A percentile compares a stretch with the other conserved stretches of the same genome.
phyloP scores from a whole-genome alignment of 176 grass and related monocot genomes.

The Pontederia crassipes region DNA sequence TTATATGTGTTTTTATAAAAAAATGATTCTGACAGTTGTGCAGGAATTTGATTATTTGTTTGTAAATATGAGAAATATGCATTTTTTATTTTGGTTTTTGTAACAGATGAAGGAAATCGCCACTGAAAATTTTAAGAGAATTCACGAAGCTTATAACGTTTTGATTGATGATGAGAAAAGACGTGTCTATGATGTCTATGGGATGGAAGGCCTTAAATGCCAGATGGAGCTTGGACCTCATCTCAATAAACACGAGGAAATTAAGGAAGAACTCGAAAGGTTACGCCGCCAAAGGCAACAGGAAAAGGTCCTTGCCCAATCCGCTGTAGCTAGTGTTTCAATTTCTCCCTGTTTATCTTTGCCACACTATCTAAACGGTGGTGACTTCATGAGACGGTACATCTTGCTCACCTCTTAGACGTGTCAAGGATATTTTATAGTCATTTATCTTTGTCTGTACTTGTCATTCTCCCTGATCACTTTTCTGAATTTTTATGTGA shows the following conservation, averaged over 20 bases:
- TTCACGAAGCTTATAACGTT: constrained; percentile 83
- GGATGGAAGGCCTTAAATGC: constrained; percentile 91
- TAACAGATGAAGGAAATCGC: constrained; percentile 89
- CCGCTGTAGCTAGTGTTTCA: constrained; percentile 36
- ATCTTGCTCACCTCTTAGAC: constrained; percentile 1
- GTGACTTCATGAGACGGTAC: constrained; percentile 79
- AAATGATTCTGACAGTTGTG: too few relatives aligned
- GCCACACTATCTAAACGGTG: constrained; percentile 55
- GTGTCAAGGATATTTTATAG: too few relatives aligned
- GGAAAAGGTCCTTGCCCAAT: constrained; percentile 52
- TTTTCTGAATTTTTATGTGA: too few relatives aligned
- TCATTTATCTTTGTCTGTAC: too few relatives aligned
- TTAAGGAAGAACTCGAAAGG: constrained; percentile 83
- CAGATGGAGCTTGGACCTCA: constrained; percentile 86
- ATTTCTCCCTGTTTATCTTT: constrained; percentile 61
- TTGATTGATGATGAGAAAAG: constrained; percentile 79
- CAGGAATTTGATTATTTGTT: neutral
- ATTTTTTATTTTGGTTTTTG: neutral
- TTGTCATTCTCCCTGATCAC: too few relatives aligned
- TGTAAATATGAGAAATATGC: neutral
- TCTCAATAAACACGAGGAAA: constrained; percentile 79
- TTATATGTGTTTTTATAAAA: too few relatives aligned
- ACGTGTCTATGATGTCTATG: constrained; percentile 98
- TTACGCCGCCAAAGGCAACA: constrained; percentile 61
- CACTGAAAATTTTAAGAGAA: constrained; percentile 90